A percentile compares a stretch with the other conserved stretches of the same genome.
Conservation (phyloP, 1,284 basidiomycete genomes). For the Xerocomus minutiporus region DNA sequence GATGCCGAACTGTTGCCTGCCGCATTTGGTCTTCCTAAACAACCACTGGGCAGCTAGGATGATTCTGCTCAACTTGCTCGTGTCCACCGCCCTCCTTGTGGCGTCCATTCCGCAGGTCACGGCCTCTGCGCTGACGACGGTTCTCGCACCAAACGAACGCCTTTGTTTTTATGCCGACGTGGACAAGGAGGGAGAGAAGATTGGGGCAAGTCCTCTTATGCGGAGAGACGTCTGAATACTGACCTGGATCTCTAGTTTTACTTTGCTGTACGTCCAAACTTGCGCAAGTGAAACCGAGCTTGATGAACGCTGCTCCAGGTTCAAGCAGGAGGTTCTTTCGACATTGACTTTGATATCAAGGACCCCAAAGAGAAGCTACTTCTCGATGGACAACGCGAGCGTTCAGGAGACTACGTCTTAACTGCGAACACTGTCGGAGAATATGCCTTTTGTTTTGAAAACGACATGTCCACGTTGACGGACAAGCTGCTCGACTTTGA, state of each 20-base stretch:
- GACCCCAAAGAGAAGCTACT: conserved; percentile 86
- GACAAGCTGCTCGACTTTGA: conserved; percentile 95
- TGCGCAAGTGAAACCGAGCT: conserved; percentile 33
- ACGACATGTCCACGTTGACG: conserved; percentile 88
- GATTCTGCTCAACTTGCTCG: conserved; percentile 23
- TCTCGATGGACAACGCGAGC: conserved; percentile 81
- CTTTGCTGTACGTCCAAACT: conserved; percentile 47
- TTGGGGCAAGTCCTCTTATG: conserved; percentile 58
- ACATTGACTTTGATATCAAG: conserved; percentile 92
- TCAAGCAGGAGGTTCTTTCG: conserved; percentile 95
- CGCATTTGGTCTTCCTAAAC: neutral
- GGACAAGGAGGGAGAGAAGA: conserved; percentile 90
- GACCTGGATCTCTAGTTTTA: conserved; percentile 43
- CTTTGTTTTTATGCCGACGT: conserved; percentile 96
- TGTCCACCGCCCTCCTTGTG: conserved; percentile 21
- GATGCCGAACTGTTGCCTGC: conserved; percentile 14
- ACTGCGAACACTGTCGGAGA: conserved; percentile 93
- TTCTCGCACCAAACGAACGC: conserved; percentile 80
- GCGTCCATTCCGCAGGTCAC: conserved; percentile 18
- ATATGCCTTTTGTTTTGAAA: conserved; percentile 98
- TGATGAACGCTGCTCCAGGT: conserved; percentile 46
- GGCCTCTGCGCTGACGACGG: conserved; percentile 82
- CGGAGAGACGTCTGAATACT: conserved; percentile 1
- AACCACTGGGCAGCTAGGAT: conserved; percentile 10
- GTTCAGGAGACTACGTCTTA: conserved; percentile 95